A percentile compares a stretch with the other conserved stretches of the same genome.
Evolutionary conservation across 2,329 filamentous ascomycete species (phyloP).

Genomic region (Coniochaeta prunicola): DNA sequence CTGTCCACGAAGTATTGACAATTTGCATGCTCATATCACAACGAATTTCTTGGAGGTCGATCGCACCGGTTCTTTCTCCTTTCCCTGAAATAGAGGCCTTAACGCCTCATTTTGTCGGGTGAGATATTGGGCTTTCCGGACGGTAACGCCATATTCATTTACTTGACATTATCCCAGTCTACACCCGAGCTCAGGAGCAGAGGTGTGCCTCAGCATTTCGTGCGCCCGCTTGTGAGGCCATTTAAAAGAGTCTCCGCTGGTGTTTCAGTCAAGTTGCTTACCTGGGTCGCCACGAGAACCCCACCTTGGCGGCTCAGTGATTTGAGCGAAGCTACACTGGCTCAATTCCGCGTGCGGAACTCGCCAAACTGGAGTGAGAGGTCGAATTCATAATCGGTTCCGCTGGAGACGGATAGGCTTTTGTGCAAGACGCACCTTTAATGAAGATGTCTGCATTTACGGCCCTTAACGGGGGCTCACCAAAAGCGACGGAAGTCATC

Average conservation of each 20-base stretch:
- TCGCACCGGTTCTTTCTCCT: constrained; percentile 14
- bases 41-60: constrained; percentile 16
- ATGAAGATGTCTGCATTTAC: constrained; percentile 43
- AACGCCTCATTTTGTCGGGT: neutral
- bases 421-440: neutral
- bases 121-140: neutral
- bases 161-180: neutral
- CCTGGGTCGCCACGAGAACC: neutral
- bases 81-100: constrained; percentile 12
- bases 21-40: neutral
- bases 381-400: neutral
- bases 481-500: constrained; percentile 30
- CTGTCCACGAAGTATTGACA: neutral
- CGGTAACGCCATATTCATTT: neutral
- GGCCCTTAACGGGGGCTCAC: constrained; percentile 43
- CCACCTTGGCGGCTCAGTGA: neutral
- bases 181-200: neutral
- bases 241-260: neutral
- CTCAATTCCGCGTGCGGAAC: neutral
- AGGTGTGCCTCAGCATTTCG: neutral
- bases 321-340: neutral
- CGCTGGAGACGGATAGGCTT: neutral
- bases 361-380: neutral
- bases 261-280: constrained; percentile 1
- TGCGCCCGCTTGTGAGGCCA: neutral